Percentiles rank a stretch among this genome's conserved stretches.
Evolutionary conservation across 1,284 basidiomycete species (phyloP).

Genomic region (Sporisorium graminicola): DNA sequence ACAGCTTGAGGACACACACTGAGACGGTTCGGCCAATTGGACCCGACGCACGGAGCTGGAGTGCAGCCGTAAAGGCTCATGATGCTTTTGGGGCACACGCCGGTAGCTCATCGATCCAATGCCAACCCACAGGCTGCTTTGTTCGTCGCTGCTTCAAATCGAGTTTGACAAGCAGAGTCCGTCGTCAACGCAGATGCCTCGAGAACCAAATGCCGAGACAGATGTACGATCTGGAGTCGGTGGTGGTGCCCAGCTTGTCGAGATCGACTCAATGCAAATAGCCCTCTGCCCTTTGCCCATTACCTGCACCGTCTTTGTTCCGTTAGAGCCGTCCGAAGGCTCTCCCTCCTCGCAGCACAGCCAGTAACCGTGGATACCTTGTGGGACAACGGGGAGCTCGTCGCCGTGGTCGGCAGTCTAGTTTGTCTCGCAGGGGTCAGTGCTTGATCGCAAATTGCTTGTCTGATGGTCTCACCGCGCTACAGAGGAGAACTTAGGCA

Average conservation of each 20-base stretch:
- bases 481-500: neutral
- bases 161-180: conserved; percentile 6
- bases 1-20: neutral
- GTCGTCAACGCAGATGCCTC: neutral
- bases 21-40: neutral
- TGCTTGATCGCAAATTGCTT: no score
- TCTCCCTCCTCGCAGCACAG: neutral
- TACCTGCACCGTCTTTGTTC: neutral
- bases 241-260: neutral
- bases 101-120: neutral
- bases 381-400: no score
- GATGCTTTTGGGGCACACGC: neutral
- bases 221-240: neutral
- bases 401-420: no score
- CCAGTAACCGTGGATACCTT: neutral
- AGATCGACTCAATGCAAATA: conserved; percentile 1
- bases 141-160: neutral
- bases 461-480: no score
- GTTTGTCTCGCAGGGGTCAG: neutral
- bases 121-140: neutral
- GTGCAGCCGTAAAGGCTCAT: neutral
- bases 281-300: neutral
- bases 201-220: conserved; percentile 3
- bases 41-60: neutral
- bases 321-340: neutral